Evolutionary conservation across 441 rosid species (phyloP), one percentile per base, ranked within the genome.

Genomic region (Cnidoscolus chayamansa): DNA sequence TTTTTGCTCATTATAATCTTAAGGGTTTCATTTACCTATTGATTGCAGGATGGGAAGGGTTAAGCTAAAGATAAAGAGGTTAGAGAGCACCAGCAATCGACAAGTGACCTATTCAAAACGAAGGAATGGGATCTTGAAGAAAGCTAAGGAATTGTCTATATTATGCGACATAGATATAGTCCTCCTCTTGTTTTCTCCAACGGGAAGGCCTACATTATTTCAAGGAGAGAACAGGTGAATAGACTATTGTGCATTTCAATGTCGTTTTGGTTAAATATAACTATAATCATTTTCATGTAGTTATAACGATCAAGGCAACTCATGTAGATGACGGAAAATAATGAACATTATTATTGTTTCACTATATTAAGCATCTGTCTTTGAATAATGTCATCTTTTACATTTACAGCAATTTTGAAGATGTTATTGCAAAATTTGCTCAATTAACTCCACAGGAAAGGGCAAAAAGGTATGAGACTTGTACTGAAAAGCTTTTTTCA

Each of bases 21-120:
- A 61, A 65, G 43, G 20, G 57, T 10, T 54, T 31, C 10, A 53
- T 71, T 40, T 78, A 25, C 57, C 63, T 43, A 19, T 32, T 77
- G 83, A 60, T 59, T 77, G 83, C 81, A 88, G 95, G 85, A 91
- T 91, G 95, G 97, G 95, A 72, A 86, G 97, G 85, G 97, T 89
- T 74, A 89, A 89, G 86, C 83, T 89, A 57, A 86, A 87, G 84
- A 91, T 91, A 77, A 85, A 86, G 87, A 84, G 81, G 79, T 72
- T 89, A 72, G 92, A 89, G 79, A 86, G 78, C 73, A 74, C 84
- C 2, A 82, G 82, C 81, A 87, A 78, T 74, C 86, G 93, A 51
- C 93, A 88, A 79, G 86, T 78, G 43, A 88, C 95, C 59, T 89
- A 86, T 79, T 83, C 90, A 15, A 88, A 91, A 76, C 76, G 95